phyloP scores from a whole-genome alignment of 2,329 filamentous ascomycete species.

The Stagonosporopsis vannaccii region DNA sequence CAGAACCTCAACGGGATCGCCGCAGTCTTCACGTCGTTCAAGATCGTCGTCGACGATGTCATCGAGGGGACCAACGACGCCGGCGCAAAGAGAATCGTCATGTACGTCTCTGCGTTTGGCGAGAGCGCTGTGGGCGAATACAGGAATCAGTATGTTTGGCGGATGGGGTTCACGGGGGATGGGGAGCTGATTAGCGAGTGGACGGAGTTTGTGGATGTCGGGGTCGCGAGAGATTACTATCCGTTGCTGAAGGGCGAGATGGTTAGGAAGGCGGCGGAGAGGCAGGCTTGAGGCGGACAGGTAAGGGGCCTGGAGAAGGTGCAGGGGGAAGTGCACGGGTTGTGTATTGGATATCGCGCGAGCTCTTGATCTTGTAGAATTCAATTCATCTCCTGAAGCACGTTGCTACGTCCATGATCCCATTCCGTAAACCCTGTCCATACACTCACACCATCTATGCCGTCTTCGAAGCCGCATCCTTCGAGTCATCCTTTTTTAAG shows the following conservation, averaged over 20 bases:
- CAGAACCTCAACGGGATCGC: conserved; percentile 33
- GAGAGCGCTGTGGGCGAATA: conserved; percentile 38
- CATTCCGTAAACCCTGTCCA: neutral
- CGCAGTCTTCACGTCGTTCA: conserved; percentile 42
- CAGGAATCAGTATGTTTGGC: conserved; percentile 43
- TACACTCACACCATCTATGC: neutral
- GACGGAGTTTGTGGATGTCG: conserved; percentile 41
- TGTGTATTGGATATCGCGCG: neutral
- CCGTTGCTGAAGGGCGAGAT: conserved; percentile 35
- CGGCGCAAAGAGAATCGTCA: conserved; percentile 32
- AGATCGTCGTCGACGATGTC: conserved; percentile 38
- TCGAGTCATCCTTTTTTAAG: neutral
- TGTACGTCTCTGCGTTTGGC: conserved; percentile 43
- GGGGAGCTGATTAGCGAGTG: conserved; percentile 27
- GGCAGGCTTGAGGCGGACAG: conserved; percentile 5
- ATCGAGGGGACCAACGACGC: conserved; percentile 36
- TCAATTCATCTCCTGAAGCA: neutral
- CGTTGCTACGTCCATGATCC: neutral
- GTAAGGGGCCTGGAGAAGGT: neutral
- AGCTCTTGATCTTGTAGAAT: neutral
- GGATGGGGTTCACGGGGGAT: conserved; percentile 27
- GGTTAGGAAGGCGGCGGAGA: neutral
- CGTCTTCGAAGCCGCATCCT: neutral
- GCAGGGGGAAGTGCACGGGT: neutral
- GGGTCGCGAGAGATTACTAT: conserved; percentile 39